These are phyloP conservation scores for Trichoderma semiorbis DNA, from an alignment of 2,329 filamentous ascomycete genomes.

Conservation along the genomic window DNA sequence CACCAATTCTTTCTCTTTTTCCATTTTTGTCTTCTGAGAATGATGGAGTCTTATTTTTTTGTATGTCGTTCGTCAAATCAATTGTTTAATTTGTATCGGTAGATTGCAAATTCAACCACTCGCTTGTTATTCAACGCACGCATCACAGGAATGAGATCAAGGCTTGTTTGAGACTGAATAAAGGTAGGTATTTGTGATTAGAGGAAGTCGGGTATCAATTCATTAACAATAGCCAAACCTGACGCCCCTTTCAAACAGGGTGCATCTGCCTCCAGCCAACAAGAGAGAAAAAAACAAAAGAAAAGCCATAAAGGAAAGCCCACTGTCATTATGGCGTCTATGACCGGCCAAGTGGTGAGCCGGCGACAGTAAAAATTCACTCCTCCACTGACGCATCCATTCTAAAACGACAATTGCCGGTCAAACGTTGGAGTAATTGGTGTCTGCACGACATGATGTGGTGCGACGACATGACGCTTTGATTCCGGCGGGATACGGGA, in stretches of 20 bases:
- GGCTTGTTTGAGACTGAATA: background rate
- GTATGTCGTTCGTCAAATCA: background rate
- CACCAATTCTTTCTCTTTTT: background rate
- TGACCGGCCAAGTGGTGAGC: conserved; percentile 6
- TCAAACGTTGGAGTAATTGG: background rate
- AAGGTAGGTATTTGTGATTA: conserved; percentile 4
- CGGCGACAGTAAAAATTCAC: background rate
- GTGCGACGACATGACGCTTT: background rate
- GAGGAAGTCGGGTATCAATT: conserved; percentile 20
- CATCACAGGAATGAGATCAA: background rate
- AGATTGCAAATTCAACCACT: background rate
- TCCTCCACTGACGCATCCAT: background rate
- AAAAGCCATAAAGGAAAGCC: conserved; percentile 5
- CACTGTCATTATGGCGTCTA: conserved; percentile 12
- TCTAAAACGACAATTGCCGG: conserved; percentile 1
- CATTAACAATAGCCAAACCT: conserved; percentile 20
- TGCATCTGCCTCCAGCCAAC: conserved; percentile 11
- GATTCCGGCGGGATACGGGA: background rate
- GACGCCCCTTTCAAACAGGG: conserved; percentile 3
- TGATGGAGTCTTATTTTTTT: background rate
- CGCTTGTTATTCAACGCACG: background rate
- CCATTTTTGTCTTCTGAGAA: no score
- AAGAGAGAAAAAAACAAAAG: background rate
- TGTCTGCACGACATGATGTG: background rate
- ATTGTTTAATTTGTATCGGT: background rate